Evolutionary conservation across 2,329 filamentous ascomycete genomes (phyloP).

Genomic region (Colletotrichum sp.): DNA sequence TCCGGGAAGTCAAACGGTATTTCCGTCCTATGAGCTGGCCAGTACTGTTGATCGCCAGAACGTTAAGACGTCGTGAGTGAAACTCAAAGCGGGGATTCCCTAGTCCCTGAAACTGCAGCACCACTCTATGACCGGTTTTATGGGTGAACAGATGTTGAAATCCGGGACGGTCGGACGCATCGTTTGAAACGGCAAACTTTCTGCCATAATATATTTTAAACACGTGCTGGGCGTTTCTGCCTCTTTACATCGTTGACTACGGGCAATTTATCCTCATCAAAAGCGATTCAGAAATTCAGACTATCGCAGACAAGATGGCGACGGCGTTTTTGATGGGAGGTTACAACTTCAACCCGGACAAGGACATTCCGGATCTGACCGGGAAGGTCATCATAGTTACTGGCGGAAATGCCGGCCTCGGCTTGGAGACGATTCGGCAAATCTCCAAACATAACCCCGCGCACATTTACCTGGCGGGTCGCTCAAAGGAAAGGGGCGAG

Average conservation of each 20-base stretch:
- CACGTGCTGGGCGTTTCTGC: not conserved
- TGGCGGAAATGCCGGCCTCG: slow-evolving; percentile 44
- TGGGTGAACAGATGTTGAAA: not conserved
- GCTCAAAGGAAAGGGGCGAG: slow-evolving; percentile 1
- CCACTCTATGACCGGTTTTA: not conserved
- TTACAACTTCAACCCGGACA: slow-evolving; percentile 9
- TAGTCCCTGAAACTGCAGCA: not conserved
- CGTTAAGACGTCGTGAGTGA: not conserved
- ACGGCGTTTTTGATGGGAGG: slow-evolving; percentile 10
- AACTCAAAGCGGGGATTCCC: not conserved
- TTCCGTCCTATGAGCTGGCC: not conserved
- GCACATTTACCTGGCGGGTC: slow-evolving; percentile 23
- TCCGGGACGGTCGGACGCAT: slow-evolving; percentile 2
- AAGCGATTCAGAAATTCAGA: not conserved
- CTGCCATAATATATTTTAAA: not conserved
- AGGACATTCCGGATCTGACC: slow-evolving; percentile 35
- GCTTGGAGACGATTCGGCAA: slow-evolving; percentile 41
- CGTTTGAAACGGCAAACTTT: slow-evolving; percentile 12
- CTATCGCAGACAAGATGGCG: not conserved
- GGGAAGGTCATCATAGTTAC: slow-evolving; percentile 42
- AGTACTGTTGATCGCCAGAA: not conserved
- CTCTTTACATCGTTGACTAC: fast-evolving
- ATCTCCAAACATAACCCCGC: slow-evolving; percentile 38
- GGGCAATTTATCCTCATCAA: not conserved
- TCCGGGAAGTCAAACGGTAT: not conserved